Evolutionary conservation across 306 rosid genomes (phyloP).

Genomic region (Boehmeria nivea): DNA sequence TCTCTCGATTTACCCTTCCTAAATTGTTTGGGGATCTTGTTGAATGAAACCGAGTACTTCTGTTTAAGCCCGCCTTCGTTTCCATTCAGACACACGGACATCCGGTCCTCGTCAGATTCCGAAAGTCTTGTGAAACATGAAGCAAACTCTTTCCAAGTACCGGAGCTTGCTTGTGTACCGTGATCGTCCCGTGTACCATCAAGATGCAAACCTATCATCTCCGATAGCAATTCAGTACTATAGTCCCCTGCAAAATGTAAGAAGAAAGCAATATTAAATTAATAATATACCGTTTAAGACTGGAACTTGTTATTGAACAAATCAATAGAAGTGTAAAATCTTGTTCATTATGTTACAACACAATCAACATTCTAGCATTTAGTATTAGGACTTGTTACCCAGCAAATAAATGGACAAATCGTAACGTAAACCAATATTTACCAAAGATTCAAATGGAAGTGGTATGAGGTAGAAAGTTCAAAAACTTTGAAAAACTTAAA

Average conservation of each 20-base stretch:
- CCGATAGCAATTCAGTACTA: slow-evolving; percentile 48
- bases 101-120: slow-evolving; percentile 45
- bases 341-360: too few species aligned
- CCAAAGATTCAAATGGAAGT: background rate
- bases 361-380: too few species aligned
- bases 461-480: too few species aligned
- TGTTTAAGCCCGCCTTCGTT: slow-evolving; percentile 19
- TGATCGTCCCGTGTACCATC: slow-evolving; percentile 44
- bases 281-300: background rate
- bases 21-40: slow-evolving; percentile 46
- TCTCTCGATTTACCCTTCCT: slow-evolving; percentile 39
- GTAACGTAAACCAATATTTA: too few species aligned
- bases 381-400: background rate
- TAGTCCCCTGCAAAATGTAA: slow-evolving; percentile 58
- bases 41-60: slow-evolving; percentile 15
- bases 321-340: too few species aligned
- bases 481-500: too few species aligned
- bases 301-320: too few species aligned
- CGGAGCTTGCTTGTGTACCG: slow-evolving; percentile 41
- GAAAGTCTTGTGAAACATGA: slow-evolving; percentile 54
- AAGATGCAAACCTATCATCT: slow-evolving; percentile 70
- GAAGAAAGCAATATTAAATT: slow-evolving; percentile 8
- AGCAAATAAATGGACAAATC: background rate
- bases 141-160: slow-evolving; percentile 58
- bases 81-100: slow-evolving; percentile 37